These are phyloP conservation scores for Sphaerulina musiva DNA, from an alignment of 2,329 filamentous ascomycete genomes.

Conservation along the genomic window DNA sequence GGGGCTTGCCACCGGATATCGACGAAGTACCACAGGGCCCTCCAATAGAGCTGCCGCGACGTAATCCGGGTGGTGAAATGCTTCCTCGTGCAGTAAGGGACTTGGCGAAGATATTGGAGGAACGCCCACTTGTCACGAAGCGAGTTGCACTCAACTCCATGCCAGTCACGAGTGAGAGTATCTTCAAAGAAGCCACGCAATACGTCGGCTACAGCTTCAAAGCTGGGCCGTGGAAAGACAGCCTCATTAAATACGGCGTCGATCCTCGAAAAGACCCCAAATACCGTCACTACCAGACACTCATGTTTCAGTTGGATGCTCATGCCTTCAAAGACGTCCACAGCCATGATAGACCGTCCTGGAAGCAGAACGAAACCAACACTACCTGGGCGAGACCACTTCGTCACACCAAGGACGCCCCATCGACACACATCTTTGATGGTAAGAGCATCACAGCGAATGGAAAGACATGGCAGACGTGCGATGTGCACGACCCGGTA, in stretches of 20 bases:
- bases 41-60: slow-evolving; percentile 41
- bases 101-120: slow-evolving; percentile 58
- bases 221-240: slow-evolving; percentile 85
- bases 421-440: slow-evolving; percentile 70
- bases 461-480: slow-evolving; percentile 89
- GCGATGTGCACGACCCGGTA: slow-evolving; percentile 79
- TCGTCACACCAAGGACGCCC: slow-evolving; percentile 24
- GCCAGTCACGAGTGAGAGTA: slow-evolving; percentile 43
- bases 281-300: slow-evolving; percentile 78
- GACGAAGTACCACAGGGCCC: slow-evolving; percentile 55
- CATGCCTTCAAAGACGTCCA: slow-evolving; percentile 22
- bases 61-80: slow-evolving; percentile 33
- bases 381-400: slow-evolving; percentile 17
- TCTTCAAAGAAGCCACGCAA: slow-evolving; percentile 67
- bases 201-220: slow-evolving; percentile 90
- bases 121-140: slow-evolving; percentile 80
- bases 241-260: slow-evolving; percentile 74
- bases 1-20: slow-evolving; percentile 52
- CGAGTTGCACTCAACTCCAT: slow-evolving; percentile 73
- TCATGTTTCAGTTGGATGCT: slow-evolving; percentile 67
- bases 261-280: slow-evolving; percentile 74
- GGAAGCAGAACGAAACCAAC: slow-evolving; percentile 13
- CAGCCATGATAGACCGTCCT: slow-evolving; percentile 1
- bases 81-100: slow-evolving; percentile 59
- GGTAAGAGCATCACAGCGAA: slow-evolving; percentile 67